A percentile compares a stretch with the other conserved stretches of the same genome.
Evolutionary conservation across 148 eudicot genomes (phyloP).

Genomic region (Fagopyrum esculentum): DNA sequence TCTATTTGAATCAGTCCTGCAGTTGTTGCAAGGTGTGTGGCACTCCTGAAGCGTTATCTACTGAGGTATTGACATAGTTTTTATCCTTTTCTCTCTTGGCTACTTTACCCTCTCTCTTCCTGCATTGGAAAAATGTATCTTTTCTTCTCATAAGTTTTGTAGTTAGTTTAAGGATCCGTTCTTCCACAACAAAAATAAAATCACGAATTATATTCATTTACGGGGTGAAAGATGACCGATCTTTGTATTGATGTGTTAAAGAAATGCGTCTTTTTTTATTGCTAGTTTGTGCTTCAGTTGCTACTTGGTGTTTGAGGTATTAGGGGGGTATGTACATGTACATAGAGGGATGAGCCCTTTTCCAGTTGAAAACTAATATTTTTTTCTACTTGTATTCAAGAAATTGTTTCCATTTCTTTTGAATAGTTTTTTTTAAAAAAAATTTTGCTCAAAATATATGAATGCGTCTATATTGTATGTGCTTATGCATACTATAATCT

Average conservation of each 20-base stretch:
- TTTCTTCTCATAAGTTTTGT: background rate
- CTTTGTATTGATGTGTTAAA: background rate
- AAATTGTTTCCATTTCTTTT: background rate
- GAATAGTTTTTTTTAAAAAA: no score
- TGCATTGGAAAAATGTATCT: background rate
- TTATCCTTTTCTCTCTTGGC: background rate
- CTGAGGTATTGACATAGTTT: conserved; percentile 40
- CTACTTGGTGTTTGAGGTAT: background rate
- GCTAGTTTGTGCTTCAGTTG: background rate
- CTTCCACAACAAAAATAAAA: background rate
- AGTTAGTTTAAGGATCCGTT: background rate
- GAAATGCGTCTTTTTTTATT: background rate
- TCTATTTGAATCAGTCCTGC: conserved; percentile 71
- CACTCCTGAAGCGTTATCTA: conserved; percentile 79
- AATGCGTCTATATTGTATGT: no score
- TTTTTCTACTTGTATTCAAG: background rate
- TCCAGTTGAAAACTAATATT: background rate
- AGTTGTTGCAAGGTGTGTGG: conserved; percentile 88
- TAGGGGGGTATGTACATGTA: background rate
- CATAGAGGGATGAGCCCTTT: background rate
- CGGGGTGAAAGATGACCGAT: background rate
- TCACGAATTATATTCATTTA: background rate
- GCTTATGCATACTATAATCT: no score
- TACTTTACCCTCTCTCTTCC: background rate
- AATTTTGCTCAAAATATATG: no score